Evolutionary conservation across 495 filamentous ascomycete species (phyloP), one percentile per base, ranked within the genome.

Genomic region (Penicillium canariense): DNA sequence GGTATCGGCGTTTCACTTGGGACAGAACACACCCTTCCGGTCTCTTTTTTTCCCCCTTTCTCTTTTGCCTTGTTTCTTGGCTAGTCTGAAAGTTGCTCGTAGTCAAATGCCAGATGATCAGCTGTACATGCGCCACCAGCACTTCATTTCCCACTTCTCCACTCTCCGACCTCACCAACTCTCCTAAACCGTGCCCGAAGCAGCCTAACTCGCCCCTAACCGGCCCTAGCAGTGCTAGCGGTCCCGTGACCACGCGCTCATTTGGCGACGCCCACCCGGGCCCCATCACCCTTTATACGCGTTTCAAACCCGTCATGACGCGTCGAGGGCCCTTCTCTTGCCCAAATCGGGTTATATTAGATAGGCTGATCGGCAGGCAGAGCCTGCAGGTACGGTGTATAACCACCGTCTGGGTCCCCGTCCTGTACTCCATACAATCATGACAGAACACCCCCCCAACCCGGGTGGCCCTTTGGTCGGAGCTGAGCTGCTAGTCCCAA

Each of bases 211-310:
- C 63, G 61, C 7, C 54, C 40, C 42, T 51, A 5, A 17, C 23
- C 18, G 5, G 10, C 12, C 38, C 40, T 11, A 32, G 15, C 50
- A 12, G n/a, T 14, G n/a, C 43, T 46, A 46, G 26, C 17, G 43
- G 25, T 55, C 70, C 56, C 69, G 72, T 76, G 73, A 76, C 58
- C 39, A 52, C 71, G 73, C 63, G 73, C 47, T 56, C 49, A 70
- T 74, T 73, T 75, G 67, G 73, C 67, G 71, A 71, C 63, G 22
- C 43, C 4, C 6, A 2, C 10, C 18, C 18, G 8, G 22, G 20
- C 23, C 26, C 42, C 55, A 56, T 55, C 63, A 59, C 58, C 62
- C 65, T 17, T 31, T 20, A 62, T 70, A 71, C 69, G 72, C 72
- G 71, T 70, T 58, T 54, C 56, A 62, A 68, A 67, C 68, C 56